A percentile compares a stretch with the other conserved stretches of the same genome.
Evolutionary conservation across 73 alveolate species (phyloP).

Genomic region (Tetrahymena elliotti): DNA sequence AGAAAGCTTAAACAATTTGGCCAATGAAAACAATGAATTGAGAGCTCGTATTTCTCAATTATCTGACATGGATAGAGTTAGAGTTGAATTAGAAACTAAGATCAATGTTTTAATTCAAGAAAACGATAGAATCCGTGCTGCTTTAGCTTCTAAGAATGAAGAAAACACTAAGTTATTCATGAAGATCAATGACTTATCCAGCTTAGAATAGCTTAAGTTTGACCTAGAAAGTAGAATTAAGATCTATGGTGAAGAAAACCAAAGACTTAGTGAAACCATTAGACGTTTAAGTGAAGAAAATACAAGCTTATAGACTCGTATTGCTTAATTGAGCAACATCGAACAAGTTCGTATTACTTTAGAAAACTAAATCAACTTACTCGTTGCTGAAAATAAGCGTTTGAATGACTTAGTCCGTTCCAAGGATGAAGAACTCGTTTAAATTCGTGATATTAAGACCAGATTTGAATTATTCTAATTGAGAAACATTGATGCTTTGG

Average conservation of each 20-base stretch:
- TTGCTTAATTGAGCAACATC: background rate
- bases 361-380: background rate
- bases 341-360: background rate
- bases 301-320: background rate
- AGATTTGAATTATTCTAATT: background rate
- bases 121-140: background rate
- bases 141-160: background rate
- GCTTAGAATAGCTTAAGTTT: background rate
- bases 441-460: background rate
- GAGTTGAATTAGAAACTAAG: background rate
- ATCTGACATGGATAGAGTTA: background rate
- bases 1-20: background rate
- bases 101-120: background rate
- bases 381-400: background rate
- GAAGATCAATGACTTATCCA: background rate
- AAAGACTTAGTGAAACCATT: background rate
- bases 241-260: background rate
- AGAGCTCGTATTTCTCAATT: background rate
- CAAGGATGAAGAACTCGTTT: background rate
- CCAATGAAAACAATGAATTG: background rate
- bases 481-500: background rate
- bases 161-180: background rate
- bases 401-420: background rate
- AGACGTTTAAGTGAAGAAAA: background rate
- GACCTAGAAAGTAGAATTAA: background rate